Conservation (phyloP, 345 rosid species). For the Eucalyptus albens region DNA sequence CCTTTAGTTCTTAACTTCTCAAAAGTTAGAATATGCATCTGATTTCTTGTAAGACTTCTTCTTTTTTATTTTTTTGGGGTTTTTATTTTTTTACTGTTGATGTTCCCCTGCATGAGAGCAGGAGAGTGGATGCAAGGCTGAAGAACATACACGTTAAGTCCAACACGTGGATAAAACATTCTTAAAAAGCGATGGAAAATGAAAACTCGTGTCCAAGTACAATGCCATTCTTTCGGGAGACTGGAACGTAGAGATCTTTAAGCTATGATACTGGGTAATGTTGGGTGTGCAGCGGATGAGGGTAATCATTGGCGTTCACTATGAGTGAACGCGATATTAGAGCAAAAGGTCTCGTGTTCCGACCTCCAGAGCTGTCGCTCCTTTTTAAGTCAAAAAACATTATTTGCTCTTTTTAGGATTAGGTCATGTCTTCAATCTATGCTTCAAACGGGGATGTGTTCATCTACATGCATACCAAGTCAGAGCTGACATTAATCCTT, state of each 20-base stretch:
- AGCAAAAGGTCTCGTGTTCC: background rate
- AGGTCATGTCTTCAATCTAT: background rate
- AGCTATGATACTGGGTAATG: background rate
- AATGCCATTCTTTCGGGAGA: background rate
- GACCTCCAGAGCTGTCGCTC: background rate
- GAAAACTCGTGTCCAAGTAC: background rate
- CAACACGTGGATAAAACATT: background rate
- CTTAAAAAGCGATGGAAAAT: background rate
- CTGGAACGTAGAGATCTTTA: background rate
- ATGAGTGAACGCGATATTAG: background rate
- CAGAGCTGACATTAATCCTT: background rate
- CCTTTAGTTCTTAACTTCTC: background rate
- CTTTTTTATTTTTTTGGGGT: background rate
- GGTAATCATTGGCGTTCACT: background rate
- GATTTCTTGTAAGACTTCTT: background rate
- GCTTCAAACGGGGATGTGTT: background rate
- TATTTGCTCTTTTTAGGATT: background rate
- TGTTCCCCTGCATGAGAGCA: background rate
- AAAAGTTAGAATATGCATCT: background rate
- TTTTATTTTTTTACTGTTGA: background rate
- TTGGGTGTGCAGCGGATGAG: background rate
- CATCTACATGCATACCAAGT: background rate
- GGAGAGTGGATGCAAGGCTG: background rate
- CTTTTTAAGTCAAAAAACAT: background rate
- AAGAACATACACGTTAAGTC: background rate